Base-by-base conservation (phyloP, 1,284 basidiomycete genomes). In the Microbotryum violaceum region DNA sequence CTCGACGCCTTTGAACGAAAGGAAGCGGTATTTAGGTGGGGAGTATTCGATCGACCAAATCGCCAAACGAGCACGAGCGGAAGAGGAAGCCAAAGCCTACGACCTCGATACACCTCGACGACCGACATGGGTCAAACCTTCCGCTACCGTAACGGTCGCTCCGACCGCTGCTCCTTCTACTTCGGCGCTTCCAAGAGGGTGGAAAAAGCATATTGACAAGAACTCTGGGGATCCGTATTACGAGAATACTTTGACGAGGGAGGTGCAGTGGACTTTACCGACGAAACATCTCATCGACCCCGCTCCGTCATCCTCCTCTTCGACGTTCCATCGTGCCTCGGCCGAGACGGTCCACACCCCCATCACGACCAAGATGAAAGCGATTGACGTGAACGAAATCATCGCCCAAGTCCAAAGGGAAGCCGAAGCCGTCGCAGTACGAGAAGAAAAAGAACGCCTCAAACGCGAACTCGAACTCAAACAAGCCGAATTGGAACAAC, bases 341-440 rank as follows among this genome's bases (percentile, higher is more conserved):
- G 16, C 23, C 61, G 14, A 75, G 70, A 18, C 37, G 37, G 37
- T 42, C 4, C 37, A 42, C 12, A 42, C 37, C 37, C 37, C 37
- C 37, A 18, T 42, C 37, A 6, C 37, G 37, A 42, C 37, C 37
- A 42, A 42, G 37, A 42, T 42, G 37, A 42, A 42, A 42, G 37
- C 37, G 2, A 27, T 64, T 12, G 60, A 67, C 23, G 64, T 70
- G 20, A 63, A 67, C 33, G 67, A 68, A 31, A 66, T 73, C 44
- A 63, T 74, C 16, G 76, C 76, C 1, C 71, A 74, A 54, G 79
- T 78, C 18, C 20, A 68, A 65, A 33, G 63, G 48, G 25, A 56
- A 57, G 77, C 75, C n/a, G 78, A 78, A 9, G 78, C 75, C 44
- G 68, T 58, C 29, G 61, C 57, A 20, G 68, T 62, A 53, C n/a